These are phyloP conservation scores for Cercospora sp. DNA, from an alignment of 2,329 filamentous ascomycete genomes.

Conservation along the genomic window DNA sequence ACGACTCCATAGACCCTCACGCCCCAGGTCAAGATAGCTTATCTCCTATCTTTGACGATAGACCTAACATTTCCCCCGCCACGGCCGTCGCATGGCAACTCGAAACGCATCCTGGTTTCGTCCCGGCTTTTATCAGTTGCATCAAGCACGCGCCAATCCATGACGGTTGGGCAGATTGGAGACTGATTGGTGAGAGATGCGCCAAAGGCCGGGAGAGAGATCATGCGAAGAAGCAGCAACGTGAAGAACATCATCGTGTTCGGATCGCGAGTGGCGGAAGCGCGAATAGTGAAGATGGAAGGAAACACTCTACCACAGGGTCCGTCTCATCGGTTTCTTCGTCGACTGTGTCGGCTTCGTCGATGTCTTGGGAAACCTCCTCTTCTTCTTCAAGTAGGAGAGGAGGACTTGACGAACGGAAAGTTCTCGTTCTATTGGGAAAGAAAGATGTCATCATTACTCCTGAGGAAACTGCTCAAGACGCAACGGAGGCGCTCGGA, in stretches of 20 bases:
- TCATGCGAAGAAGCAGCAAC: not conserved
- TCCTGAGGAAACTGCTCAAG: constrained; percentile 63
- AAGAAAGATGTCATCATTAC: constrained; percentile 66
- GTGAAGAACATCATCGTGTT: not conserved
- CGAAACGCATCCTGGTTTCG: constrained; percentile 64
- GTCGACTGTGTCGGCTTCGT: not conserved
- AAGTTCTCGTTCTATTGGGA: constrained; percentile 66
- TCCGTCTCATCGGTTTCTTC: not conserved
- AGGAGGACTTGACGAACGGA: constrained; percentile 45
- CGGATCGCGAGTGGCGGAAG: constrained; percentile 34
- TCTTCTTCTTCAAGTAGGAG: constrained; percentile 27
- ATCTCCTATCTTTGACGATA: constrained; percentile 50
- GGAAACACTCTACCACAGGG: constrained; percentile 8
- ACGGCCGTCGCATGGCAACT: constrained; percentile 70
- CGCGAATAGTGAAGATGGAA: not conserved
- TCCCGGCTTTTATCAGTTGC: constrained; percentile 68
- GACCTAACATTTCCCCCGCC: constrained; percentile 58
- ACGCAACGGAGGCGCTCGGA: constrained; percentile 60
- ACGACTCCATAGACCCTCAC: constrained; percentile 24
- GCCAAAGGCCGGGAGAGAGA: constrained; percentile 31
- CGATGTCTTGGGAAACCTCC: not conserved
- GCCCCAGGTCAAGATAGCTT: constrained; percentile 27
- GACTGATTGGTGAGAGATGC: constrained; percentile 54
- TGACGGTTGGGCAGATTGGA: constrained; percentile 64
- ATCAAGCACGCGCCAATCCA: constrained; percentile 71